These are phyloP conservation scores for Colletotrichum nymphaeae DNA, from an alignment of 2,329 filamentous ascomycete genomes.

Conservation along the genomic window DNA sequence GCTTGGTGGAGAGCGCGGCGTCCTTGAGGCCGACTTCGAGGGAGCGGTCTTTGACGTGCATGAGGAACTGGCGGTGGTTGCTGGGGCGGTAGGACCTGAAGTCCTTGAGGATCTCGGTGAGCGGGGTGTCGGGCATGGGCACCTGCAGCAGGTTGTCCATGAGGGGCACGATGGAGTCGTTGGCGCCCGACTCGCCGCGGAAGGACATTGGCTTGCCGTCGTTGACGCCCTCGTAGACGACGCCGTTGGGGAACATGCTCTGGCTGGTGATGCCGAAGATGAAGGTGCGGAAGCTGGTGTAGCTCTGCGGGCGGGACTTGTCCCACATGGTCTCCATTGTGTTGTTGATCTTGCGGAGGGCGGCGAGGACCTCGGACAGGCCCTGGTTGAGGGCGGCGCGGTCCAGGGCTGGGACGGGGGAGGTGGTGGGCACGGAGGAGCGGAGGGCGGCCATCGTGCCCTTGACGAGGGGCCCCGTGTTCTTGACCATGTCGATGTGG, in stretches of 20 bases:
- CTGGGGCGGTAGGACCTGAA: conserved; percentile 91
- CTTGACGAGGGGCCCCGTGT: conserved; percentile 81
- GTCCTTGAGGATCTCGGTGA: conserved; percentile 88
- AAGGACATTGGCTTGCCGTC: conserved; percentile 79
- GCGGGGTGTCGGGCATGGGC: conserved; percentile 87
- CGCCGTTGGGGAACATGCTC: conserved; percentile 93
- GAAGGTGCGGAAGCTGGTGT: conserved; percentile 93
- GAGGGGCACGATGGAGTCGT: conserved; percentile 93
- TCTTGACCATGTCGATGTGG: conserved; percentile 94
- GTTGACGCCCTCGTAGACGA: conserved; percentile 87
- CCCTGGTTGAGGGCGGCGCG: conserved; percentile 69
- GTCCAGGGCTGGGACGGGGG: conserved; percentile 26
- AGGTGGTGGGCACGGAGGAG: conserved; percentile 44
- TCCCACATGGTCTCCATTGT: conserved; percentile 95
- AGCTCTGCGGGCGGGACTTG: conserved; percentile 84
- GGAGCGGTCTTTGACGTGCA: conserved; percentile 70
- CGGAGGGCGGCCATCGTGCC: conserved; percentile 73
- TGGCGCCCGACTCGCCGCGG: conserved; percentile 92
- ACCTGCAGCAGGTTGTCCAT: conserved; percentile 90
- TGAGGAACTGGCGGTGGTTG: conserved; percentile 88
- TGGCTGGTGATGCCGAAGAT: conserved; percentile 96
- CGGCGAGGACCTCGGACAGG: conserved; percentile 69
- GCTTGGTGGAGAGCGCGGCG: conserved; percentile 60
- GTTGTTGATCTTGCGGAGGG: conserved; percentile 77
- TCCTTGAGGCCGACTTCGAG: conserved; percentile 64